These are phyloP conservation scores for Leccinum fallax DNA, from an alignment of 1,284 basidiomycete genomes.

Conservation along the genomic window DNA sequence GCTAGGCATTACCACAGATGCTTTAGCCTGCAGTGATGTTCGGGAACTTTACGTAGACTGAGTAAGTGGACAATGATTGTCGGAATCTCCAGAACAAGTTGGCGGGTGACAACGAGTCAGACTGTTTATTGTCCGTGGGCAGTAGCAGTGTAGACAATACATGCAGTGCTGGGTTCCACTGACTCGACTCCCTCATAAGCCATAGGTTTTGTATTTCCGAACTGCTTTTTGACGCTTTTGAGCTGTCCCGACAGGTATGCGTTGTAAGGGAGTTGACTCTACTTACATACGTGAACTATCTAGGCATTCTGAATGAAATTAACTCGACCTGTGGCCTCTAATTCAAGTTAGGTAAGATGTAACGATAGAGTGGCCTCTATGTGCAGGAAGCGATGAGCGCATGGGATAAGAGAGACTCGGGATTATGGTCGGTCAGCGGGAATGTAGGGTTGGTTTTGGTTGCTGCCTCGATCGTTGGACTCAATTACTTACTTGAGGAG, in stretches of 20 bases:
- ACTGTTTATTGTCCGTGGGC: not conserved
- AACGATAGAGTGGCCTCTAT: not conserved
- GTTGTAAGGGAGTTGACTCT: too few relatives aligned
- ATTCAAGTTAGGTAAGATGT: not conserved
- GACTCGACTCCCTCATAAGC: too few relatives aligned
- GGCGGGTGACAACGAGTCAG: not conserved
- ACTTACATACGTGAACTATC: not conserved
- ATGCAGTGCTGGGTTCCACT: too few relatives aligned
- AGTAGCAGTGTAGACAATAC: not conserved
- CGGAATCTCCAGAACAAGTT: not conserved
- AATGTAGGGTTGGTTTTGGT: not conserved
- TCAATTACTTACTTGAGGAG: not conserved
- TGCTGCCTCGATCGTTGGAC: not conserved
- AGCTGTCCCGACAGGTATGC: too few relatives aligned
- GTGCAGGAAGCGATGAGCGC: not conserved
- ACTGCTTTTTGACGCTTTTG: too few relatives aligned
- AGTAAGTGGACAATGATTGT: not conserved
- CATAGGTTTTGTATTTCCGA: too few relatives aligned
- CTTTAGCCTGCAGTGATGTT: not conserved
- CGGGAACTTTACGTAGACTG: not conserved
- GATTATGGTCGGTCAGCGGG: not conserved
- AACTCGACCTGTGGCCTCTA: not conserved
- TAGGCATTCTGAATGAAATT: not conserved
- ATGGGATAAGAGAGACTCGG: not conserved
- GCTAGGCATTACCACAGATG: not conserved